phyloP scores from a whole-genome alignment of 306 rosid genomes.

The Cucumis hystrix region DNA sequence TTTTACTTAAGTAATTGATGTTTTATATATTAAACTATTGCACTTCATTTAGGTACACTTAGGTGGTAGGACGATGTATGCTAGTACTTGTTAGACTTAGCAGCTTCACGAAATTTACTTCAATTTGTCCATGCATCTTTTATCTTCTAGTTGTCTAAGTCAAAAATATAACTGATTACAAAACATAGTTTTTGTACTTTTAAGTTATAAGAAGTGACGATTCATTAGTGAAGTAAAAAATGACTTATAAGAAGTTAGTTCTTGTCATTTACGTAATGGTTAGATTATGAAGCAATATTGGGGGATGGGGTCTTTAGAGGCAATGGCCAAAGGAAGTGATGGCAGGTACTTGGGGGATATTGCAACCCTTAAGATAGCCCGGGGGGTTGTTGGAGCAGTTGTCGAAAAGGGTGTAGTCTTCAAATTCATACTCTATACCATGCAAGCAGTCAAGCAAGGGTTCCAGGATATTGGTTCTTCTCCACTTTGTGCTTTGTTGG shows the following conservation, averaged over 20 bases:
- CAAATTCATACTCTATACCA: constrained; percentile 76
- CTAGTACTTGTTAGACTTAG: background rate
- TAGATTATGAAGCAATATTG: constrained; percentile 59
- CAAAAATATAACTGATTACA: background rate
- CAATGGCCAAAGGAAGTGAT: constrained; percentile 95
- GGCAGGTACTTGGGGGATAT: constrained; percentile 75
- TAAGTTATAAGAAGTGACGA: background rate
- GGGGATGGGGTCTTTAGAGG: constrained; percentile 98
- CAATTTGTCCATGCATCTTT: background rate
- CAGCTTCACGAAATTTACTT: background rate
- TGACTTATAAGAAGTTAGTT: constrained; percentile 1
- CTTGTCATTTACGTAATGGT: constrained; percentile 47
- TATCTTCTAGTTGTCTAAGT: background rate
- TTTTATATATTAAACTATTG: background rate
- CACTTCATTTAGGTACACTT: background rate
- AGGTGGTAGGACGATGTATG: background rate
- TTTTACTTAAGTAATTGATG: background rate
- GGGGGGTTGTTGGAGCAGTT: constrained; percentile 90
- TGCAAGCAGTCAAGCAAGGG: constrained; percentile 96
- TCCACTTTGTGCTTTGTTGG: background rate
- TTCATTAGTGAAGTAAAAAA: background rate
- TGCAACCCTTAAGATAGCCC: constrained; percentile 82
- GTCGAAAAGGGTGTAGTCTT: constrained; percentile 84
- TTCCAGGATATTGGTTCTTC: constrained; percentile 91
- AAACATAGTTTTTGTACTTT: background rate